phyloP scores from a whole-genome alignment of 108 stramenopile species.

The Aurantiochytrium sp. region DNA sequence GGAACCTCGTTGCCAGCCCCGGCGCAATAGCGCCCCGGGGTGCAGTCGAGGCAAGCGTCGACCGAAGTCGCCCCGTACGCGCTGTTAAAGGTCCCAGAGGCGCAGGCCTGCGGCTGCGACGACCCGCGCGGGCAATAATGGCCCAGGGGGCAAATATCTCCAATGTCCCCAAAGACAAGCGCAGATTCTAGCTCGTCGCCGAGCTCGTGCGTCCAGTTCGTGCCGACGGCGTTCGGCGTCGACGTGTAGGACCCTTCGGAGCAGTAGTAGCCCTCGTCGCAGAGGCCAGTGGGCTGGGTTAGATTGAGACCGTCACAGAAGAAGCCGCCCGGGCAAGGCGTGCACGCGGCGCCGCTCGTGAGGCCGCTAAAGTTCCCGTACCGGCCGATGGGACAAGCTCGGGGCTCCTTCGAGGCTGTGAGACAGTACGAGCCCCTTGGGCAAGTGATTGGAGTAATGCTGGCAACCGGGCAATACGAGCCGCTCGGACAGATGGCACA shows the following conservation, averaged over 20 bases:
- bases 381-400: conserved; percentile 40
- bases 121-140: conserved; percentile 48
- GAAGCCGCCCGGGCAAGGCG: conserved; percentile 52
- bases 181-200: background rate
- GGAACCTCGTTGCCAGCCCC: background rate
- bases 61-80: background rate
- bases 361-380: conserved; percentile 46
- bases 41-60: conserved; percentile 17
- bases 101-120: background rate
- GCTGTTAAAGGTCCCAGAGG: background rate
- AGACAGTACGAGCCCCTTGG: conserved; percentile 38
- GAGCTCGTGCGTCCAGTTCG: conserved; percentile 9
- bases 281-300: conserved; percentile 40
- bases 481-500: conserved; percentile 47
- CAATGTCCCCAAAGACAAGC: background rate
- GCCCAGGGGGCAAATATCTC: conserved; percentile 41
- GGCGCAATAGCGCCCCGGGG: conserved; percentile 4
- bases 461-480: conserved; percentile 46
- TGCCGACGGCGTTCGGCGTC: conserved; percentile 40
- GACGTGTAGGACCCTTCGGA: conserved; percentile 42
- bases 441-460: conserved; percentile 39
- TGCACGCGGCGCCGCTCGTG: conserved; percentile 40
- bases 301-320: conserved; percentile 55
- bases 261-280: conserved; percentile 58
- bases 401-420: conserved; percentile 37